Percentiles rank a stretch among this genome's conserved stretches.
phyloP scores from a whole-genome alignment of 139 green algal genomes.

The Micromonas pusilla region DNA sequence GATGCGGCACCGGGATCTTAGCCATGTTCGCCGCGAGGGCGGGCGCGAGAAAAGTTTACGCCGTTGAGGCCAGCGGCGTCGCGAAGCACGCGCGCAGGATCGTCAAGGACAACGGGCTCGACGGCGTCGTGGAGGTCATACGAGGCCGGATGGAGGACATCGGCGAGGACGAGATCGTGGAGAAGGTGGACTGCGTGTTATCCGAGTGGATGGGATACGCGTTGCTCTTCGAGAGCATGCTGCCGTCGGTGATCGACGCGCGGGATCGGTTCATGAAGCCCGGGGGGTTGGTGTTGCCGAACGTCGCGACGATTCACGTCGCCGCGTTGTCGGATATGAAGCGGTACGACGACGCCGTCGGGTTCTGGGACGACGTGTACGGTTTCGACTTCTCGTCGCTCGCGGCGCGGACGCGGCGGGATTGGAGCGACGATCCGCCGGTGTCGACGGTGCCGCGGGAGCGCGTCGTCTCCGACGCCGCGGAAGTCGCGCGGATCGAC shows the following conservation, averaged over 20 bases:
- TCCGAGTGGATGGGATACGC: constrained; percentile 97
- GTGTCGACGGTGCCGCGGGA: constrained; percentile 48
- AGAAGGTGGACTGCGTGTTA: constrained; percentile 58
- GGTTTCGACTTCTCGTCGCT: constrained; percentile 50
- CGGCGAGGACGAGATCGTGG: background rate
- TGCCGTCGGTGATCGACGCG: constrained; percentile 68
- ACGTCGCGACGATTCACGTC: constrained; percentile 64
- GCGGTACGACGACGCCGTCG: background rate
- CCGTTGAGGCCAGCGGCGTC: constrained; percentile 54
- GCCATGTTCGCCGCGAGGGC: constrained; percentile 48
- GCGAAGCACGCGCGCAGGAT: constrained; percentile 69
- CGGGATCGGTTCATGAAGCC: constrained; percentile 68
- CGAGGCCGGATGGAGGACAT: constrained; percentile 90
- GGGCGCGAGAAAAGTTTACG: constrained; percentile 83
- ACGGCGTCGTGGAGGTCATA: constrained; percentile 77
- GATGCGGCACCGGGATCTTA: constrained; percentile 48
- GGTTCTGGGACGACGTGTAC: constrained; percentile 80
- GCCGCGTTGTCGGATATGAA: constrained; percentile 33
- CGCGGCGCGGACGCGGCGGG: no score
- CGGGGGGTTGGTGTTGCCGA: constrained; percentile 81
- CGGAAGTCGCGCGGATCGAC: constrained; percentile 45
- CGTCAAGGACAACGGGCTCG: constrained; percentile 71
- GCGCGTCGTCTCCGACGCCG: constrained; percentile 39
- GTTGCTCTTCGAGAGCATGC: constrained; percentile 94
- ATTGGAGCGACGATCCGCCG: constrained; percentile 31